Evolutionary conservation across 345 rosid genomes (phyloP), one percentile per base, ranked within the genome.

Genomic region (Toxicodendron radicans): DNA sequence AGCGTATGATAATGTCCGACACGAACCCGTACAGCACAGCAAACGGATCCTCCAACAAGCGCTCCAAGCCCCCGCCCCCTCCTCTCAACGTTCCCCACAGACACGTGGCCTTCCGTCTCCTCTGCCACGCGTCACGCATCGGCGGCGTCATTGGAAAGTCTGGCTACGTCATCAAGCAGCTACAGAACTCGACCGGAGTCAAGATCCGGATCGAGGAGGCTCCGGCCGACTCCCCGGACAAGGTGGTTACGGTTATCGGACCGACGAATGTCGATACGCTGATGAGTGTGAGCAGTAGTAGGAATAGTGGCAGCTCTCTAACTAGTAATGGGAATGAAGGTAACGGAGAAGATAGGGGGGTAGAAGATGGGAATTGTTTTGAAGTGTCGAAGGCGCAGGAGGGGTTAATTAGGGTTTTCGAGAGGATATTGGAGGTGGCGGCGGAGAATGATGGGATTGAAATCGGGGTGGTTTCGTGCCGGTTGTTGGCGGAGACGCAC

Each of bases 111-210:
- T 91, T 94, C 80, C 91, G 97, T 43, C 81, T 92, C 62, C 90
- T 92, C 18, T 91, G 95, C 67, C 92, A 88, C 68, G 72, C 82
- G 14, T 88, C 95, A 0, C 88, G 89, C 16, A 82, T 94, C 57
- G 97, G 97, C 2, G 97, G 97, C 45, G 83, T 94, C 56, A 94
- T 94, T 20, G 98, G 98, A 0, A 94, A 88, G 85, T 85, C 95
- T 13, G 98, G 98, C 20, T 79, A 43, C 71, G 79, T 91, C 54
- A 89, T 94, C 85, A 94, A 92, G 81, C 90, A 86, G 77, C 92
- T 94, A 7, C 97, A 90, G 79, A 90, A 84, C 68, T 76, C 80
- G 61, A 92, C 91, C 27, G 93, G 91, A 23, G 85, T 93, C 53
- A 94, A 83, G 86, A 89, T 94, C 64, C 95, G 97, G 20, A 73